Percentiles rank a stretch among this genome's conserved stretches.
Evolutionary conservation across 768 basidiomycete genomes (phyloP).

Genomic region (Lactifluus rugatus): DNA sequence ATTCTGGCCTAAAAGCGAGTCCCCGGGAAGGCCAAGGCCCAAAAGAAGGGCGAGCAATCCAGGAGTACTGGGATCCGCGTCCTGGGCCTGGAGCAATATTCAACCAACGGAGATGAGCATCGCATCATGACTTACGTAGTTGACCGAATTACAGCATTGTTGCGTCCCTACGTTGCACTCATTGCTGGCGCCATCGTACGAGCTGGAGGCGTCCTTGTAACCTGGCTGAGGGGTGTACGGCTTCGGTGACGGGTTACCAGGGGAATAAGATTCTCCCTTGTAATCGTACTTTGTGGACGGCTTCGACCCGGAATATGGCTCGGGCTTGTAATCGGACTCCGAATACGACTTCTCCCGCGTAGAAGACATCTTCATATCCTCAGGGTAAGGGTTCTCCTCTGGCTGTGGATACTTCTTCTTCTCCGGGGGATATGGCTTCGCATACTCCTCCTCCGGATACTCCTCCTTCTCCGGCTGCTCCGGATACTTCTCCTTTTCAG

Average conservation of each 20-base stretch:
- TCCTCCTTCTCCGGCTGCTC: neutral
- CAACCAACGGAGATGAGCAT: neutral
- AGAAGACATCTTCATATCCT: neutral
- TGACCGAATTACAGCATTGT: neutral
- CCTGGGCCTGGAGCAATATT: neutral
- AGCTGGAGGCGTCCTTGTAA: neutral
- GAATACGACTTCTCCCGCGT: too few relatives aligned
- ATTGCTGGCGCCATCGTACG: neutral
- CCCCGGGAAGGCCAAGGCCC: too few relatives aligned
- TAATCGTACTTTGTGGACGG: neutral
- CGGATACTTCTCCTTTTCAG: neutral
- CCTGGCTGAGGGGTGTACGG: too few relatives aligned
- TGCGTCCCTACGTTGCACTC: neutral
- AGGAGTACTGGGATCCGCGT: neutral
- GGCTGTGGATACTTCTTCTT: neutral
- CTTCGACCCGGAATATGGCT: too few relatives aligned
- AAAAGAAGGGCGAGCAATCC: too few relatives aligned
- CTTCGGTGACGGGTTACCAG: too few relatives aligned
- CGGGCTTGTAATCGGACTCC: too few relatives aligned
- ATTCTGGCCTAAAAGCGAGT: neutral
- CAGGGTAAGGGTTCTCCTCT: neutral
- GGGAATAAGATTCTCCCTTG: neutral
- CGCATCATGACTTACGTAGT: neutral
- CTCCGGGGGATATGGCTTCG: neutral
- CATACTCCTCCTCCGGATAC: too few relatives aligned